Percentiles rank a stretch among this genome's conserved stretches.
phyloP scores from a whole-genome alignment of 106 monocot species.

The Hemerocallis citrina region DNA sequence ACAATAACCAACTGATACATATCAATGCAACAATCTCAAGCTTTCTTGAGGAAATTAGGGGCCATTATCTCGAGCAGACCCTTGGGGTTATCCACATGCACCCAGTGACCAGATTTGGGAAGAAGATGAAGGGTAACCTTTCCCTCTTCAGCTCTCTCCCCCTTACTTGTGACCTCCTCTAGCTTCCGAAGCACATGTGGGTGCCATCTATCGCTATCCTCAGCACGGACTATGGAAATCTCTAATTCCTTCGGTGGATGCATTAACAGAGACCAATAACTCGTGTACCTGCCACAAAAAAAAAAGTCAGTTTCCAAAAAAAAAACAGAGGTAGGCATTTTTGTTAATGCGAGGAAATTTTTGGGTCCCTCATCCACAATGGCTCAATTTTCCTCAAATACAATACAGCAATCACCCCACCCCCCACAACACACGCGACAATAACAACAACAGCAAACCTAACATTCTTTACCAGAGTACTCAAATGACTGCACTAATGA shows the following conservation, averaged over 20 bases:
- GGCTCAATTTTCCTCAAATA: too few relatives aligned
- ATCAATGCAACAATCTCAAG: slow-evolving; percentile 13
- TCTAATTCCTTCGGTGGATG: slow-evolving; percentile 73
- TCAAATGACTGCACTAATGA: too few relatives aligned
- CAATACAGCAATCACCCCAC: too few relatives aligned
- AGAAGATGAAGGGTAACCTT: slow-evolving; percentile 68
- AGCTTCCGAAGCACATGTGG: slow-evolving; percentile 34
- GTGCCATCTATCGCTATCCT: slow-evolving; percentile 81
- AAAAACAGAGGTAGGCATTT: too few relatives aligned
- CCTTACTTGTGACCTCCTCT: slow-evolving; percentile 26
- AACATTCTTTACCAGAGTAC: too few relatives aligned
- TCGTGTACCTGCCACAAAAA: slow-evolving; percentile 36
- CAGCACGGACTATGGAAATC: slow-evolving; percentile 70
- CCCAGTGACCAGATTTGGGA: slow-evolving; percentile 90
- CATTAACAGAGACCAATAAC: slow-evolving; percentile 78
- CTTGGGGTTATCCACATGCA: slow-evolving; percentile 92
- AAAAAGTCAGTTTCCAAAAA: too few relatives aligned
- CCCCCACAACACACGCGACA: too few relatives aligned
- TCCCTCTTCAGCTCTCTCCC: slow-evolving; percentile 25
- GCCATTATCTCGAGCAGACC: slow-evolving; percentile 88
- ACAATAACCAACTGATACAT: too few relatives aligned
- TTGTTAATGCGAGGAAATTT: too few relatives aligned
- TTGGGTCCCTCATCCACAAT: too few relatives aligned
- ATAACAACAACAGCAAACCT: too few relatives aligned
- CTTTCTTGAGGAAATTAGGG: slow-evolving; percentile 42